Percentiles rank a stretch among this genome's conserved stretches.
phyloP scores from a whole-genome alignment of 2,329 filamentous ascomycete genomes.

The Sporothrix pallida region DNA sequence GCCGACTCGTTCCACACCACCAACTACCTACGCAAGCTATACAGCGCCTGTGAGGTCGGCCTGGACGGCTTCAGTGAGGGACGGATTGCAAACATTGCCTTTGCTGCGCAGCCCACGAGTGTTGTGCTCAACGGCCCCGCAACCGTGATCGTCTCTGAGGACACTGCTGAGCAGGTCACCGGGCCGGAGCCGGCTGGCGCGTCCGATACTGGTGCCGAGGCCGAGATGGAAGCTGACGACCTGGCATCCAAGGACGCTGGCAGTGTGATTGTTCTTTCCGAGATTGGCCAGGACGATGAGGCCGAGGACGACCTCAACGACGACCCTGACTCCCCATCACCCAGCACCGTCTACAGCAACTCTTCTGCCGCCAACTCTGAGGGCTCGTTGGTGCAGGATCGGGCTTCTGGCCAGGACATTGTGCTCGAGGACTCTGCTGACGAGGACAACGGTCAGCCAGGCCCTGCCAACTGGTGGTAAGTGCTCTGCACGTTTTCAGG shows the following conservation, averaged over 20 bases:
- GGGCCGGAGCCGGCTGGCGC: no score
- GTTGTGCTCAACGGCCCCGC: not conserved
- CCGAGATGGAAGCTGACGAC: no score
- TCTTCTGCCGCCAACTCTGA: not conserved
- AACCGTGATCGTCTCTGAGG: not conserved
- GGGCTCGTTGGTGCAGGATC: not conserved
- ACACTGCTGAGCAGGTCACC: not conserved
- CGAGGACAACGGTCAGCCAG: no score
- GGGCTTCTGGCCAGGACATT: no score
- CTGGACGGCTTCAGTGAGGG: constrained; percentile 34
- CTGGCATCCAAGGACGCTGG: no score
- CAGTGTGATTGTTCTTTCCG: no score
- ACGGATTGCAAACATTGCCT: constrained; percentile 30
- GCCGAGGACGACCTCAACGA: not conserved
- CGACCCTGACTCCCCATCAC: not conserved
- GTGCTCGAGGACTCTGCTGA: no score
- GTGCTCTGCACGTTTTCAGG: no score
- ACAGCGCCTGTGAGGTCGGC: constrained; percentile 32
- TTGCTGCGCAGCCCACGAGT: not conserved
- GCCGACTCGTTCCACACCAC: constrained; percentile 21
- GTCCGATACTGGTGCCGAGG: no score
- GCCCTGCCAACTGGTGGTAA: no score
- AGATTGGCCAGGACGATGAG: not conserved
- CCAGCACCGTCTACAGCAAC: not conserved
- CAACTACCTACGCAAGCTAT: constrained; percentile 36